phyloP scores from a whole-genome alignment of 2,329 filamentous ascomycete genomes.

The Hirsutella minnesotensis region DNA sequence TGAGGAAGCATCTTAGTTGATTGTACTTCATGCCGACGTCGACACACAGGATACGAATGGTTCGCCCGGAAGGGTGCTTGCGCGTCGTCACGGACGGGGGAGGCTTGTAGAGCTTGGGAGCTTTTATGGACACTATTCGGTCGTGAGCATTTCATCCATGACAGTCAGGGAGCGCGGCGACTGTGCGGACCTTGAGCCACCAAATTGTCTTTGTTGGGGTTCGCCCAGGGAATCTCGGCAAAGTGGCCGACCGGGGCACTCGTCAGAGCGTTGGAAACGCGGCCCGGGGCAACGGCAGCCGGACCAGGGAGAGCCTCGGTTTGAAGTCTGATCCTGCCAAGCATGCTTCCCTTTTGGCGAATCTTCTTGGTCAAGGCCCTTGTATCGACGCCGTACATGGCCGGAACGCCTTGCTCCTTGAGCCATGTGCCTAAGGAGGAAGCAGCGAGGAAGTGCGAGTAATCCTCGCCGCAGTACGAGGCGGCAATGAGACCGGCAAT shows the following conservation, averaged over 20 bases:
- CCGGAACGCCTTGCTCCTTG: slow-evolving; percentile 88
- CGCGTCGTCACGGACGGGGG: slow-evolving; percentile 57
- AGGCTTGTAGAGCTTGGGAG: slow-evolving; percentile 77
- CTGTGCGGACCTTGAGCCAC: slow-evolving; percentile 75
- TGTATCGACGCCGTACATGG: slow-evolving; percentile 92
- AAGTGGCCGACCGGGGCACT: slow-evolving; percentile 38
- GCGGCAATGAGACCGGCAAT: slow-evolving; percentile 84
- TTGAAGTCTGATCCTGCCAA: slow-evolving; percentile 76
- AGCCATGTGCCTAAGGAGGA: slow-evolving; percentile 92
- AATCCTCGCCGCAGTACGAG: slow-evolving; percentile 88
- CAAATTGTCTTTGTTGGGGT: slow-evolving; percentile 87
- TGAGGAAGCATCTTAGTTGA: slow-evolving; percentile 86
- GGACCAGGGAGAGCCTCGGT: slow-evolving; percentile 34
- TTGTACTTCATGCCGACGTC: slow-evolving; percentile 99
- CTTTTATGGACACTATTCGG: slow-evolving; percentile 69
- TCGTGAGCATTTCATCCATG: slow-evolving; percentile 1
- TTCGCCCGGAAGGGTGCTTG: slow-evolving; percentile 78
- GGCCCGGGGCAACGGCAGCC: slow-evolving; percentile 21
- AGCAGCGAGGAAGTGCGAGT: slow-evolving; percentile 82
- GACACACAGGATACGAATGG: slow-evolving; percentile 78
- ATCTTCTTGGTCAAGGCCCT: slow-evolving; percentile 89
- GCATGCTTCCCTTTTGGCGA: slow-evolving; percentile 88
- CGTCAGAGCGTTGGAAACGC: slow-evolving; percentile 19
- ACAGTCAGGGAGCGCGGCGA: slow-evolving; percentile 5
- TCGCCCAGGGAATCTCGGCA: slow-evolving; percentile 74